A percentile compares a stretch with the other conserved stretches of the same genome.
Conservation (phyloP, 768 basidiomycete species). For the Lyophyllum semitale region DNA sequence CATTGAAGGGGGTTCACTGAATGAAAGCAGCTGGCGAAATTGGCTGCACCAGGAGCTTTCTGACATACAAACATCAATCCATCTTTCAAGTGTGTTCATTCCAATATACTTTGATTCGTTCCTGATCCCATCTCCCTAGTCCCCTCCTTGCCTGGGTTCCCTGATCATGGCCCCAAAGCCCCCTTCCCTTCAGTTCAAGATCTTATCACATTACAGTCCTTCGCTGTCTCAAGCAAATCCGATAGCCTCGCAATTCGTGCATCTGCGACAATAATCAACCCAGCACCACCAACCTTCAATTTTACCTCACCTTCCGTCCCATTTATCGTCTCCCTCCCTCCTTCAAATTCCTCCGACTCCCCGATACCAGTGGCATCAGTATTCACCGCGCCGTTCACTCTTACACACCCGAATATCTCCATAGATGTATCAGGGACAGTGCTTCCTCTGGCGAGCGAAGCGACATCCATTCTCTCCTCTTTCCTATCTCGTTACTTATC, state of each 20-base stretch:
- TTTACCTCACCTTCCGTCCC: slow-evolving; percentile 60
- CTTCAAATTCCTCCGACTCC: slow-evolving; percentile 11
- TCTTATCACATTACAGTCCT: slow-evolving; percentile 61
- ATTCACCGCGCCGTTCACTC: slow-evolving; percentile 52
- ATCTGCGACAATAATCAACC: slow-evolving; percentile 59
- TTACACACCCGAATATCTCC: slow-evolving; percentile 71
- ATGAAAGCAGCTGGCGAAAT: slow-evolving; percentile 50
- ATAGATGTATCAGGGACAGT: slow-evolving; percentile 57
- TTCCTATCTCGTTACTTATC: slow-evolving; percentile 71
- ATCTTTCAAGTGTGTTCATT: slow-evolving; percentile 51
- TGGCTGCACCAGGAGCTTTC: slow-evolving; percentile 39
- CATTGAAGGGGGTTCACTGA: slow-evolving; percentile 52
- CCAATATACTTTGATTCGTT: slow-evolving; percentile 4
- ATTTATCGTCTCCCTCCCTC: slow-evolving; percentile 59
- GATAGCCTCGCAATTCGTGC: slow-evolving; percentile 46
- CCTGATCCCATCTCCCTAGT: slow-evolving; percentile 39
- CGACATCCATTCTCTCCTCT: slow-evolving; percentile 50
- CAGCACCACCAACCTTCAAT: slow-evolving; percentile 49
- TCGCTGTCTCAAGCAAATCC: slow-evolving; percentile 39
- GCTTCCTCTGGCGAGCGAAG: slow-evolving; percentile 45
- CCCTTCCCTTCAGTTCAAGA: slow-evolving; percentile 60
- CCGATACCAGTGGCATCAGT: slow-evolving; percentile 55
- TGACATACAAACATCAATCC: slow-evolving; percentile 48
- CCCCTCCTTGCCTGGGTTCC: slow-evolving; percentile 65
- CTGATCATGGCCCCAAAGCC: slow-evolving; percentile 49